Percentiles rank a stretch among this genome's conserved stretches.
Evolutionary conservation across 306 rosid genomes (phyloP).

Genomic region (Cercis canadensis): DNA sequence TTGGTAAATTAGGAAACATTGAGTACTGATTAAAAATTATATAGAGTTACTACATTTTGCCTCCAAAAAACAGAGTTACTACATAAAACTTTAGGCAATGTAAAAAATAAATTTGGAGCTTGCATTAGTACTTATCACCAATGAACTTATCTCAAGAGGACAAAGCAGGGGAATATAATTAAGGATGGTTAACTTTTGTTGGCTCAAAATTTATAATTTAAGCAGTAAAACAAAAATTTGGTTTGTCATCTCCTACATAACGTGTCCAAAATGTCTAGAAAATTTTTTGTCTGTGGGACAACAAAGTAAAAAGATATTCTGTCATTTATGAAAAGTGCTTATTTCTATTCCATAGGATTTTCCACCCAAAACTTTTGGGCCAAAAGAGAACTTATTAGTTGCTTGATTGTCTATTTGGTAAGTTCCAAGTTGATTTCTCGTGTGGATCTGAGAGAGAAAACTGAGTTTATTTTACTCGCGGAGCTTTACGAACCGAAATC

Average conservation of each 20-base stretch:
- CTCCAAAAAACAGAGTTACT: neutral
- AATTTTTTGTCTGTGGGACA: slow-evolving; percentile 34
- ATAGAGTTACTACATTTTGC: too few species aligned
- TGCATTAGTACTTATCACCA: neutral
- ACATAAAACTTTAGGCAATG: neutral
- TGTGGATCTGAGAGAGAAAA: neutral
- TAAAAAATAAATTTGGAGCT: neutral
- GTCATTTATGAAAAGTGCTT: slow-evolving; percentile 22
- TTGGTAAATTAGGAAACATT: too few species aligned
- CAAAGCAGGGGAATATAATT: neutral
- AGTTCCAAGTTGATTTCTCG: neutral
- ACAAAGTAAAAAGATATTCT: neutral
- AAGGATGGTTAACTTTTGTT: slow-evolving; percentile 4
- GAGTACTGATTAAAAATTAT: neutral
- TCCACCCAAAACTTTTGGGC: too few species aligned
- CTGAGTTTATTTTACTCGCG: neutral
- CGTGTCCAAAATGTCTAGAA: neutral
- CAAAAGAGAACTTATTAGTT: slow-evolving; percentile 19
- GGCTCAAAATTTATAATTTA: slow-evolving; percentile 19
- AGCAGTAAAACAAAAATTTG: slow-evolving; percentile 32
- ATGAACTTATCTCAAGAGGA: neutral
- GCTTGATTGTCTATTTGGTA: slow-evolving; percentile 8
- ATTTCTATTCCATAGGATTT: too few species aligned
- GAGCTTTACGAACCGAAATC: slow-evolving; percentile 2
- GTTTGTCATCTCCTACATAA: slow-evolving; percentile 32